A percentile compares a stretch with the other conserved stretches of the same genome.
Evolutionary conservation across 2,329 filamentous ascomycete genomes (phyloP).

Genomic region (Aureobasidium sp.): DNA sequence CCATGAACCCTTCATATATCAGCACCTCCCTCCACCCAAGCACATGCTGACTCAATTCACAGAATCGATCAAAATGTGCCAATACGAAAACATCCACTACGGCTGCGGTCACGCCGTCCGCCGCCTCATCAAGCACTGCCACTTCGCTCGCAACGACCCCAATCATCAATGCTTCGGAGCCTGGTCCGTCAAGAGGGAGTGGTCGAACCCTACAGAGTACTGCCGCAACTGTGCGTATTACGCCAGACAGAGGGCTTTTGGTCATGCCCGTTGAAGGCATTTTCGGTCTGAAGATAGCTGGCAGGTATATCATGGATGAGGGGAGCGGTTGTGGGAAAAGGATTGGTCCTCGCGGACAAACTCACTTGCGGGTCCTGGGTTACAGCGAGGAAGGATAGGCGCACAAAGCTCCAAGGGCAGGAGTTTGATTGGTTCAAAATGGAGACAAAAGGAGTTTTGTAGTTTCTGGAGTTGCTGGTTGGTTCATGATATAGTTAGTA

Average conservation of each 20-base stretch:
- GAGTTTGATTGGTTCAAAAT: not conserved
- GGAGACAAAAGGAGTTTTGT: not conserved
- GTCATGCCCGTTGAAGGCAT: not conserved
- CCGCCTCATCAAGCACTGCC: constrained; percentile 60
- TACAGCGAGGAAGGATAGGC: not conserved
- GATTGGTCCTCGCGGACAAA: not conserved
- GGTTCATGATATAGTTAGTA: not conserved
- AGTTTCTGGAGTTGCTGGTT: not conserved
- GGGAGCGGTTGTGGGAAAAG: no score
- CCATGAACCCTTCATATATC: not conserved
- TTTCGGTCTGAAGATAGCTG: not conserved
- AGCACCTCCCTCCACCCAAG: no score
- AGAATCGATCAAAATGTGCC: constrained; percentile 46
- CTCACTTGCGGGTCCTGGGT: not conserved
- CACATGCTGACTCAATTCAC: no score
- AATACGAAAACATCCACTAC: constrained; percentile 62
- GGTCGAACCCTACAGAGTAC: constrained; percentile 47
- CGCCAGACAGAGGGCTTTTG: not conserved
- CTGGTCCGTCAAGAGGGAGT: constrained; percentile 52
- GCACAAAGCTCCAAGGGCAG: not conserved
- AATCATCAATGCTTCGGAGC: constrained; percentile 60
- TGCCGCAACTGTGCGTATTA: constrained; percentile 35
- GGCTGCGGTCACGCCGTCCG: constrained; percentile 51
- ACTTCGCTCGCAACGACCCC: constrained; percentile 64
- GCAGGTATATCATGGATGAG: no score